Percentiles rank a stretch among this genome's conserved stretches.
phyloP scores from a whole-genome alignment of 257 asterid species.

The Catharanthus roseus region DNA sequence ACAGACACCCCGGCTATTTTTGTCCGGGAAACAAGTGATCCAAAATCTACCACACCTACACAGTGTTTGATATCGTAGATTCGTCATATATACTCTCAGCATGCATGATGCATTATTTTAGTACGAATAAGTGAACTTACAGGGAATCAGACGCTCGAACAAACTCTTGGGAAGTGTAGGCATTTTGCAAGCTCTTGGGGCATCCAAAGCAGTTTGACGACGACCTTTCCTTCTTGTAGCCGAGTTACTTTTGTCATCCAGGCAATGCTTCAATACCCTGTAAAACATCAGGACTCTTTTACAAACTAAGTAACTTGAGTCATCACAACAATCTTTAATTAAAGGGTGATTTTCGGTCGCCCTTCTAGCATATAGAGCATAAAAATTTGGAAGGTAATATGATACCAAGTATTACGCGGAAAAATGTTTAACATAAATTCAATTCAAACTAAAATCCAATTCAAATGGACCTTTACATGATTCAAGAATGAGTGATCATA shows the following conservation, averaged over 20 bases:
- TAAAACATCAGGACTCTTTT: slow-evolving; percentile 24
- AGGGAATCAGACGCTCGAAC: slow-evolving; percentile 53
- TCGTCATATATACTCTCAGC: background rate
- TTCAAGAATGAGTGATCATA: background rate
- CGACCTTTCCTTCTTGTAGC: slow-evolving; percentile 40
- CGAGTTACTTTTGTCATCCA: slow-evolving; percentile 42
- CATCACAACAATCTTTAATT: slow-evolving; percentile 38
- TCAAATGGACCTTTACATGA: no score
- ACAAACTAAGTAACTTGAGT: slow-evolving; percentile 47
- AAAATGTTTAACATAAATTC: background rate
- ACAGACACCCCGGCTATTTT: slow-evolving; percentile 12
- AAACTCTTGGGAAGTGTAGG: slow-evolving; percentile 40
- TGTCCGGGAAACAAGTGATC: slow-evolving; percentile 20
- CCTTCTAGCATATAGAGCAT: slow-evolving; percentile 1
- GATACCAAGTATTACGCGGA: background rate
- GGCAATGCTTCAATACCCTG: slow-evolving; percentile 49
- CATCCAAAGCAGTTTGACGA: slow-evolving; percentile 40
- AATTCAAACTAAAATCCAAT: background rate
- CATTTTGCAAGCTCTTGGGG: slow-evolving; percentile 46
- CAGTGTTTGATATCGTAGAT: background rate
- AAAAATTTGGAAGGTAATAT: background rate
- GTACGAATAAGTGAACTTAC: slow-evolving; percentile 36
- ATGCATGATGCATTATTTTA: background rate
- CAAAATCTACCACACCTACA: slow-evolving; percentile 43
- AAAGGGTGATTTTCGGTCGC: slow-evolving; percentile 30